A percentile compares a stretch with the other conserved stretches of the same genome.
Conservation (phyloP, 768 basidiomycete genomes). For the Hypholoma sublateritium region DNA sequence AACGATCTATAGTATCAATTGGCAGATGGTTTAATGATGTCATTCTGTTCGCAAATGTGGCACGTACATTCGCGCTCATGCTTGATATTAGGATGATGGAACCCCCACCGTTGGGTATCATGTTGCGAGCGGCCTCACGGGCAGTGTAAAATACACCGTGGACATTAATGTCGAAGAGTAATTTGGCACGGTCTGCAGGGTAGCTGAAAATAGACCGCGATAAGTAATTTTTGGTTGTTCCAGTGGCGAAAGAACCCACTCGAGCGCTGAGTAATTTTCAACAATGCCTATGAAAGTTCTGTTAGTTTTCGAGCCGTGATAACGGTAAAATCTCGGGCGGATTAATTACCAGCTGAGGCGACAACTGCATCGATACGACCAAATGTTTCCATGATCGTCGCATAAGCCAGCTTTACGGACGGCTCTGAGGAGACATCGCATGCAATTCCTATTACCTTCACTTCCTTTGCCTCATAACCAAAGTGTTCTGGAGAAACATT, state of each 20-base stretch:
- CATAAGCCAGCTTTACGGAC: constrained; percentile 74
- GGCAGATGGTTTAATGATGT: constrained; percentile 5
- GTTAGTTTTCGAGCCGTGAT: too few species aligned
- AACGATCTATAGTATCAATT: constrained; percentile 55
- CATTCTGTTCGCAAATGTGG: constrained; percentile 9
- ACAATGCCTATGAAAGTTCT: constrained; percentile 58
- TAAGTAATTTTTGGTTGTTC: background rate
- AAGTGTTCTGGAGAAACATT: constrained; percentile 44
- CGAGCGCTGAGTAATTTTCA: constrained; percentile 86
- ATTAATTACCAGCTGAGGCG: constrained; percentile 75
- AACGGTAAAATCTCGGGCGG: background rate
- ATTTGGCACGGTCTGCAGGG: constrained; percentile 81
- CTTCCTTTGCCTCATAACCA: constrained; percentile 51
- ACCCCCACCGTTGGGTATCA: constrained; percentile 81
- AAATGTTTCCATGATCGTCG: constrained; percentile 57
- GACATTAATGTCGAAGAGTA: constrained; percentile 89
- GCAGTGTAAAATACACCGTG: constrained; percentile 96
- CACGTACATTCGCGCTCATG: constrained; percentile 82
- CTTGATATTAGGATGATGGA: constrained; percentile 85
- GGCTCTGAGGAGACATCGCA: constrained; percentile 88
- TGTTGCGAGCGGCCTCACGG: constrained; percentile 88
- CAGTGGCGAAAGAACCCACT: constrained; percentile 43
- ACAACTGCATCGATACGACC: constrained; percentile 83
- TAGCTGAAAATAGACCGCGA: constrained; percentile 47
- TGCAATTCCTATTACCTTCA: constrained; percentile 72